These are phyloP conservation scores for Triticum turgidum DNA, from an alignment of 176 grass and related monocot genomes.

Conservation along the genomic window DNA sequence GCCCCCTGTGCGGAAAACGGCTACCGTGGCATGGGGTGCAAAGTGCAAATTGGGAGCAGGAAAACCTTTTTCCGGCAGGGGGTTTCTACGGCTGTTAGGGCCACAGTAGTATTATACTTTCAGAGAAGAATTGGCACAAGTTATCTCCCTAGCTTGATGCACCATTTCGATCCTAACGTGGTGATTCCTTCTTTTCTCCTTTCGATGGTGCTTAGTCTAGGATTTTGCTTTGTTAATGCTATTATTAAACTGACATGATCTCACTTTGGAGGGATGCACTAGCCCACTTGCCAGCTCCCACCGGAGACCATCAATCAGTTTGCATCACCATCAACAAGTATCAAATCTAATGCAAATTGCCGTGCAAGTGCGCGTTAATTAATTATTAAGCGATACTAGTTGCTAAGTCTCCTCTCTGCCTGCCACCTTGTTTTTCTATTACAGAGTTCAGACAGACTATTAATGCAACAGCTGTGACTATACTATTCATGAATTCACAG, in stretches of 20 bases:
- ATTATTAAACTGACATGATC: constrained; percentile 31
- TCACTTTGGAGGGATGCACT: constrained; percentile 14
- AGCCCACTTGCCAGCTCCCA: constrained; percentile 33
- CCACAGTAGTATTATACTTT: not conserved
- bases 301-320: constrained; percentile 22
- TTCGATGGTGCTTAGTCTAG: not conserved
- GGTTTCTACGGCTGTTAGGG: not conserved
- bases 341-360: constrained; percentile 46
- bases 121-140: constrained; percentile 36
- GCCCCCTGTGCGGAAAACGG: not conserved
- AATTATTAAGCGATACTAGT: too few relatives aligned
- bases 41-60: too few relatives aligned
- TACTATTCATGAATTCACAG: not conserved
- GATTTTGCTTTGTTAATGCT: not conserved
- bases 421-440: constrained; percentile 2
- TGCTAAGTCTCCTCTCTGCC: constrained; percentile 1
- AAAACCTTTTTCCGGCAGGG: too few relatives aligned
- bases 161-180: not conserved
- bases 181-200: not conserved
- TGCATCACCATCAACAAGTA: constrained; percentile 22
- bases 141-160: not conserved
- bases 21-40: too few relatives aligned
- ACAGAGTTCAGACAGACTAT: not conserved
- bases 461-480: constrained; percentile 8
- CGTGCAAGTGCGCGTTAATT: not conserved